A percentile compares a stretch with the other conserved stretches of the same genome.
Conservation (phyloP, 495 filamentous ascomycete genomes). For the Lichenothelia convexa region DNA sequence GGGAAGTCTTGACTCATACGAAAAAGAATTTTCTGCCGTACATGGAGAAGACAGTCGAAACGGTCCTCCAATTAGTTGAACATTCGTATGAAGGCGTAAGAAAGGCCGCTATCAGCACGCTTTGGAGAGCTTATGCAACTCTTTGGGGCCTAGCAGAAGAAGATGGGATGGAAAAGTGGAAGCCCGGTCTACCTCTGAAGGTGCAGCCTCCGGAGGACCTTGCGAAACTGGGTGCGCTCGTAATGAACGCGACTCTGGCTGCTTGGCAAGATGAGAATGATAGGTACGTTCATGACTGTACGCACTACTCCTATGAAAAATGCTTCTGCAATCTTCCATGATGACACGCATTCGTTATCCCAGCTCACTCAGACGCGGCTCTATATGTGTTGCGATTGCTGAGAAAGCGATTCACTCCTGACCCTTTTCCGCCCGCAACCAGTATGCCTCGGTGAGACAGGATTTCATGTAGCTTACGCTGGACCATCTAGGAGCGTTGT, state of each 20-base stretch:
- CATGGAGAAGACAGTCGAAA: constrained; percentile 76
- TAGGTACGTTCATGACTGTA: constrained; percentile 40
- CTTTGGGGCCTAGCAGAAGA: constrained; percentile 76
- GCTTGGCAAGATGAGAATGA: constrained; percentile 82
- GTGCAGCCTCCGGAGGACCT: constrained; percentile 58
- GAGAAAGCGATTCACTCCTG: constrained; percentile 66
- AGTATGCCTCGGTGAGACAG: no score
- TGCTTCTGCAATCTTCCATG: constrained; percentile 32
- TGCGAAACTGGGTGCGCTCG: constrained; percentile 69
- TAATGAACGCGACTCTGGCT: constrained; percentile 65
- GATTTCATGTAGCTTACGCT: no score
- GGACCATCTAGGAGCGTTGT: constrained; percentile 66
- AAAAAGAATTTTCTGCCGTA: constrained; percentile 64
- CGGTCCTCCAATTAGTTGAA: constrained; percentile 58
- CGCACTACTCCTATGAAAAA: constrained; percentile 2
- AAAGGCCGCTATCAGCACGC: constrained; percentile 70
- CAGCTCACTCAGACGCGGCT: constrained; percentile 99
- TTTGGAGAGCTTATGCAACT: constrained; percentile 86
- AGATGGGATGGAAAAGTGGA: constrained; percentile 63
- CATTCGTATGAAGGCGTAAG: constrained; percentile 88
- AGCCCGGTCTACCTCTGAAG: constrained; percentile 70
- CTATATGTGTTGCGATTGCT: constrained; percentile 66
- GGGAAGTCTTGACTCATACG: constrained; percentile 76
- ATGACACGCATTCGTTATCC: constrained; percentile 86
- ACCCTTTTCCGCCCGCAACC: no score